Base-by-base conservation (phyloP, 108 stramenopile species). In the Nannochloropsis oceanica region DNA sequence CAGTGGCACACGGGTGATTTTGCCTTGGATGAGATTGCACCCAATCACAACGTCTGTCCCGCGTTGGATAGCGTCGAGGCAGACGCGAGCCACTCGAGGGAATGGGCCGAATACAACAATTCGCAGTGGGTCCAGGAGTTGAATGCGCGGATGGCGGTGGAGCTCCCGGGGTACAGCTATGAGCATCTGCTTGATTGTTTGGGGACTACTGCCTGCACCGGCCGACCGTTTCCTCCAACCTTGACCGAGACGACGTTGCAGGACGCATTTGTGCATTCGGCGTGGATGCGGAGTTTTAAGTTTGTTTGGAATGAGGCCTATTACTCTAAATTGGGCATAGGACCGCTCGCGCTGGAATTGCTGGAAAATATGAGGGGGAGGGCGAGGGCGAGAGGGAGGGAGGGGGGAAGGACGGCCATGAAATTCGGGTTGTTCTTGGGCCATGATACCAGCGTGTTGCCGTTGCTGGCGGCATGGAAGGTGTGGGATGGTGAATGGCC, bases 141-240 rank as follows among this genome's bases (percentile, higher is more conserved):
- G 50, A 87, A 86, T 27, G 22, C 0, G 18, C 79, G 85, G 8
- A 1, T 89, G 85, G 34, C 27, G 20, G 13, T 0, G 20, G 86
- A 43, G 46, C 85, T 88, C 84, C 84, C 84, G 43, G 26, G 25
- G 42, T 84, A 88, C 5, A 86, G 10, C 18, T 89, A 89, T 89
- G n/a, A 43, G 79, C 27, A 87, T 42, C 44, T 84, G 25, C 84
- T 86, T 43, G 90, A 90, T 85, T 90, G 90, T 43, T 43, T 90
- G 0, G 89, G 89, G 89, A 90, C 90, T 5, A 90, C 90, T n/a
- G 88, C 86, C 18, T 90, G 90, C 43, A 90, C 90, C 10, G 89
- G 59, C 25, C 87, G 87, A 7, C 59, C 43, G 12, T 44, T 90
- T 2, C 90, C 90, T 1, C 27, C 80, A 42, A 43, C 22, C 13